A percentile compares a stretch with the other conserved stretches of the same genome.
Evolutionary conservation across 495 filamentous ascomycete genomes (phyloP).

Genomic region (Paragyromitra xinjiangensis): DNA sequence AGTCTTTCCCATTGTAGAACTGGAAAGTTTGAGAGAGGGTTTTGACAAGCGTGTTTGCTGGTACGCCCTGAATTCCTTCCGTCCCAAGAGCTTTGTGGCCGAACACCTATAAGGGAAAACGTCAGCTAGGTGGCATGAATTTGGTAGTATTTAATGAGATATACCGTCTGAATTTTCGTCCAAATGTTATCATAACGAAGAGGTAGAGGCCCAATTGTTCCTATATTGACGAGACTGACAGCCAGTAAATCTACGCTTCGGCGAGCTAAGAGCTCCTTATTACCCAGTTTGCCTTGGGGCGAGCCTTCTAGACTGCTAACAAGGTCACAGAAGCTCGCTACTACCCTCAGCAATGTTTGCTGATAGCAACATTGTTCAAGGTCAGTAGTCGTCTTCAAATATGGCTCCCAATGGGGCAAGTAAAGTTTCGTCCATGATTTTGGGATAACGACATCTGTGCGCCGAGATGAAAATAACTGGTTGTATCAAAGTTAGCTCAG

Average conservation of each 20-base stretch:
- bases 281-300: not conserved
- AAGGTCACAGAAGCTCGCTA: constrained; percentile 29
- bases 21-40: constrained; percentile 19
- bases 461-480: constrained; percentile 36
- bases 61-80: not conserved
- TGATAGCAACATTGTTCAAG: constrained; percentile 33
- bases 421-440: constrained; percentile 38
- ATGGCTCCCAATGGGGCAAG: constrained; percentile 28
- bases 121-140: not conserved
- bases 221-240: constrained; percentile 32
- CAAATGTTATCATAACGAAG: constrained; percentile 17
- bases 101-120: constrained; percentile 5
- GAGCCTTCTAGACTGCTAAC: constrained; percentile 11
- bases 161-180: constrained; percentile 32
- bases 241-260: constrained; percentile 32
- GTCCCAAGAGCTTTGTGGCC: not conserved
- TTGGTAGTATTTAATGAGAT: not conserved
- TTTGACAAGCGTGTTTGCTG: constrained; percentile 4
- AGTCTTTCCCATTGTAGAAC: constrained; percentile 30
- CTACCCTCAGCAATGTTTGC: constrained; percentile 12
- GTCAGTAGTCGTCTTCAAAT: not conserved
- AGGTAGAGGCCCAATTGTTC: constrained; percentile 21
- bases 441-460: constrained; percentile 31
- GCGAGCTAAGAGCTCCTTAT: not conserved
- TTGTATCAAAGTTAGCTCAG: not conserved